Evolutionary conservation across 139 green algal species (phyloP).

Genomic region (Chlorella sp.): DNA sequence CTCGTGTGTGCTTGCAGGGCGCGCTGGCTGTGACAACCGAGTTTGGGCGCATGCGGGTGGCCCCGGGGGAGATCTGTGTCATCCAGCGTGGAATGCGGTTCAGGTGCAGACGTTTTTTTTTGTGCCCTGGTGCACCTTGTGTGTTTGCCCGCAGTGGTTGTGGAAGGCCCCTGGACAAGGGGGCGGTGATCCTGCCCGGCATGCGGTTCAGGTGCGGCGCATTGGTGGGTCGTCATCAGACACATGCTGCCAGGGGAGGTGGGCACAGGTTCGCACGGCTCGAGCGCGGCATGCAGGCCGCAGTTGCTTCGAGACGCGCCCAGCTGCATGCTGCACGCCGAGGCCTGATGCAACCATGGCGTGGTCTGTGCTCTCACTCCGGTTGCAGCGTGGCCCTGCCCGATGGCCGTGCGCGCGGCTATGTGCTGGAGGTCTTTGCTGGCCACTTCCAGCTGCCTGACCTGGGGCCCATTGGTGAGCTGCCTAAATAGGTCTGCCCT

Average conservation of each 20-base stretch:
- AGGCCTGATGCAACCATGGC: too few relatives aligned
- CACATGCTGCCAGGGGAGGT: too few relatives aligned
- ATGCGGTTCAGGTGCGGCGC: too few relatives aligned
- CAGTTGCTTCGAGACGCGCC: too few relatives aligned
- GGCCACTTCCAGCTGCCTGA: constrained; percentile 93
- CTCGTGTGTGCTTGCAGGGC: constrained; percentile 51
- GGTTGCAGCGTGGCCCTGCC: constrained; percentile 40
- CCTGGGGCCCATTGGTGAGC: constrained; percentile 89
- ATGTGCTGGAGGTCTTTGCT: constrained; percentile 93
- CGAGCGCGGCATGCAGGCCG: too few relatives aligned
- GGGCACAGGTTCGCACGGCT: too few relatives aligned
- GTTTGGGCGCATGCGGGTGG: constrained; percentile 83
- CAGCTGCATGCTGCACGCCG: too few relatives aligned
- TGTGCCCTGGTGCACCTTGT: not conserved
- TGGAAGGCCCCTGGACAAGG: too few relatives aligned
- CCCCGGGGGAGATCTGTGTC: constrained; percentile 85
- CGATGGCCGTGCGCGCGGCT: constrained; percentile 69
- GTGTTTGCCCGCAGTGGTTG: too few relatives aligned
- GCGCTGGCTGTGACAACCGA: constrained; percentile 86
- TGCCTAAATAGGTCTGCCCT: not conserved
- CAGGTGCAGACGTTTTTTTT: not conserved
- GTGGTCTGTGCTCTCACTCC: too few relatives aligned
- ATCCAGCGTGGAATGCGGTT: constrained; percentile 52
- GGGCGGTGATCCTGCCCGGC: too few relatives aligned
- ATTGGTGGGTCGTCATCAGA: too few relatives aligned